Percentiles rank a stretch among this genome's conserved stretches.
These are phyloP conservation scores for Aureobasidium sp. DNA, from an alignment of 2,329 filamentous ascomycete species.

Conservation along the genomic window DNA sequence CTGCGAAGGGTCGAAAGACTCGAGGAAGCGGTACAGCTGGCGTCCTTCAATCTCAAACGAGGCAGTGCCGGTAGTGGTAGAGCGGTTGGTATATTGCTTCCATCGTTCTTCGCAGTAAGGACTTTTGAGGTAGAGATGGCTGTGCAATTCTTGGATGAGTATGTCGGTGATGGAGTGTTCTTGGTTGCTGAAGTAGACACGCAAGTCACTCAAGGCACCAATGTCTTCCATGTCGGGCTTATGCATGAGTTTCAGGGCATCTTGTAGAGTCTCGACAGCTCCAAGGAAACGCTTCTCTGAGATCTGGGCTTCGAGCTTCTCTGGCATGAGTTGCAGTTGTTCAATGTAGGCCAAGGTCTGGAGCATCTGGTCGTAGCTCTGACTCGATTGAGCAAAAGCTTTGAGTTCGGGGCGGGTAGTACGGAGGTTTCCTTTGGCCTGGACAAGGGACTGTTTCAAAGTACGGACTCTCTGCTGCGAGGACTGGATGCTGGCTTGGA, in stretches of 20 bases:
- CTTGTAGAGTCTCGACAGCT: constrained; percentile 85
- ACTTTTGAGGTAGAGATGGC: constrained; percentile 94
- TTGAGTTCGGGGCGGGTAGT: constrained; percentile 84
- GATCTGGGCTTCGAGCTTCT: constrained; percentile 87
- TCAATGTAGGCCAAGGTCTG: constrained; percentile 66
- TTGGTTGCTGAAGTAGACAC: constrained; percentile 84
- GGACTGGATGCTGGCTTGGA: constrained; percentile 82
- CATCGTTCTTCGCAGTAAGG: constrained; percentile 95
- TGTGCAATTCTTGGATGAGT: constrained; percentile 91
- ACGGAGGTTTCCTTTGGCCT: constrained; percentile 72
- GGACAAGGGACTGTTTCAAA: constrained; percentile 73
- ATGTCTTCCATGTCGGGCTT: constrained; percentile 88
- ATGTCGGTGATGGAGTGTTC: constrained; percentile 90
- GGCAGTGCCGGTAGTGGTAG: constrained; percentile 20
- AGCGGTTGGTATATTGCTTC: constrained; percentile 65
- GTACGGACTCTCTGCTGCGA: constrained; percentile 78
- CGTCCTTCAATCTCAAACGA: constrained; percentile 39
- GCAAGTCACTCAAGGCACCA: constrained; percentile 75
- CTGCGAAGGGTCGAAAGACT: constrained; percentile 44
- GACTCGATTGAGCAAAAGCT: constrained; percentile 77
- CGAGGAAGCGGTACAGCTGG: constrained; percentile 48
- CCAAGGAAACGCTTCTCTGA: constrained; percentile 93
- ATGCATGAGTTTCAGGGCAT: constrained; percentile 71
- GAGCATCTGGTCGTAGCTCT: constrained; percentile 83
- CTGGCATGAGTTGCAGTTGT: constrained; percentile 78